A percentile compares a stretch with the other conserved stretches of the same genome.
Conservation (phyloP, 495 filamentous ascomycete species). For the Talaromyces trachyspermus region DNA sequence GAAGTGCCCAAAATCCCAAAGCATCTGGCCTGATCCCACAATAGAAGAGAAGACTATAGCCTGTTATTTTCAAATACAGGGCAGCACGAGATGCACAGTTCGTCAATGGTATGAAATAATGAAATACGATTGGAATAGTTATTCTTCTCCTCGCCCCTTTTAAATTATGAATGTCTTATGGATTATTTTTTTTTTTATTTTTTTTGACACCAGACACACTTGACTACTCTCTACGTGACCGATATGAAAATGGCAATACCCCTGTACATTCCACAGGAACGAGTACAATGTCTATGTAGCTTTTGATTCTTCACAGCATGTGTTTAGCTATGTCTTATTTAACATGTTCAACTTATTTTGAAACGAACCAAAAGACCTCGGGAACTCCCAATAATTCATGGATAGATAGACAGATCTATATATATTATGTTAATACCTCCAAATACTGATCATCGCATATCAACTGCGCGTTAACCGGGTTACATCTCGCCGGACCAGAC, state of each 20-base stretch:
- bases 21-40: conserved; percentile 12
- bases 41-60: too few species aligned
- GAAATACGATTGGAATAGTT: too few species aligned
- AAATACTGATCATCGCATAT: not conserved
- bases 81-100: too few species aligned
- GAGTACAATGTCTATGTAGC: not conserved
- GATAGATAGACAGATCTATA: not conserved
- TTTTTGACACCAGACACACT: too few species aligned
- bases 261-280: conserved; percentile 1
- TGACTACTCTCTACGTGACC: too few species aligned
- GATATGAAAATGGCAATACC: conserved; percentile 5
- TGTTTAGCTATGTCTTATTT: too few species aligned
- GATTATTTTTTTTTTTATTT: not conserved
- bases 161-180: not conserved
- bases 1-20: conserved; percentile 29
- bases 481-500: conserved; percentile 5
- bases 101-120: too few species aligned
- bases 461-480: conserved; percentile 2
- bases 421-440: conserved; percentile 1
- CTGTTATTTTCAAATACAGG: too few species aligned
- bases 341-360: not conserved
- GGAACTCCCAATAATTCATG: not conserved
- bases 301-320: too few species aligned
- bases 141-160: too few species aligned
- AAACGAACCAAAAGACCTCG: too few species aligned